A percentile compares a stretch with the other conserved stretches of the same genome.
These are phyloP conservation scores for Gossypium davidsonii DNA, from an alignment of 441 rosid genomes.

Conservation along the genomic window DNA sequence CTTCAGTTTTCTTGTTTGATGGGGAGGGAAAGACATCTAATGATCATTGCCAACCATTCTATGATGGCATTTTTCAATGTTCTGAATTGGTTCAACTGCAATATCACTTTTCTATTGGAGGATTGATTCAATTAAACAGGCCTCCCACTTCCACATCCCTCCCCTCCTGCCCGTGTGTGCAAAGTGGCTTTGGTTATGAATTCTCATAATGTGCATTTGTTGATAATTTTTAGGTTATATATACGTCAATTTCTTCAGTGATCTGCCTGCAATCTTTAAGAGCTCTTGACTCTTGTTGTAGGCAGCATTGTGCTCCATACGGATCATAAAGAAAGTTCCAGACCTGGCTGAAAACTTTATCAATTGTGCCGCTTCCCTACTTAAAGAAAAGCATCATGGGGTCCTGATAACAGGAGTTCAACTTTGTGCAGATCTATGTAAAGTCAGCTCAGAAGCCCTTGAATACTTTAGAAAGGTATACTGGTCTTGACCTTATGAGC, in stretches of 20 bases:
- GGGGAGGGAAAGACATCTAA: conserved; percentile 6
- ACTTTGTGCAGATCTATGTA: conserved; percentile 88
- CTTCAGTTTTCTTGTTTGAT: background rate
- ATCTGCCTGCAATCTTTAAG: background rate
- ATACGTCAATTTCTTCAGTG: background rate
- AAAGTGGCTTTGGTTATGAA: background rate
- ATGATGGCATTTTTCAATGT: background rate
- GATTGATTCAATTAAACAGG: background rate
- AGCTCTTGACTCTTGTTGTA: conserved; percentile 23
- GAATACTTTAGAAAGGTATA: conserved; percentile 85
- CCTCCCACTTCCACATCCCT: background rate
- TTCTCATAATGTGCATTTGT: background rate
- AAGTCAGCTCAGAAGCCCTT: conserved; percentile 77
- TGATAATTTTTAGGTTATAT: background rate
- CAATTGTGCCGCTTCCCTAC: conserved; percentile 77
- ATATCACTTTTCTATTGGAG: background rate
- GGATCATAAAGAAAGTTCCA: conserved; percentile 93
- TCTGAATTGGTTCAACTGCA: background rate
- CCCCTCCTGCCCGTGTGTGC: background rate
- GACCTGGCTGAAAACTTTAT: conserved; percentile 96
- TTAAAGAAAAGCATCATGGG: conserved; percentile 98
- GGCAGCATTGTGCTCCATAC: conserved; percentile 94
- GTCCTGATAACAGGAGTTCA: conserved; percentile 92
- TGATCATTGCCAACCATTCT: background rate
- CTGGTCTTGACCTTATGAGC: conserved; percentile 11